A percentile compares a stretch with the other conserved stretches of the same genome.
phyloP scores from a whole-genome alignment of 257 asterid species.

The Misopates orontium region DNA sequence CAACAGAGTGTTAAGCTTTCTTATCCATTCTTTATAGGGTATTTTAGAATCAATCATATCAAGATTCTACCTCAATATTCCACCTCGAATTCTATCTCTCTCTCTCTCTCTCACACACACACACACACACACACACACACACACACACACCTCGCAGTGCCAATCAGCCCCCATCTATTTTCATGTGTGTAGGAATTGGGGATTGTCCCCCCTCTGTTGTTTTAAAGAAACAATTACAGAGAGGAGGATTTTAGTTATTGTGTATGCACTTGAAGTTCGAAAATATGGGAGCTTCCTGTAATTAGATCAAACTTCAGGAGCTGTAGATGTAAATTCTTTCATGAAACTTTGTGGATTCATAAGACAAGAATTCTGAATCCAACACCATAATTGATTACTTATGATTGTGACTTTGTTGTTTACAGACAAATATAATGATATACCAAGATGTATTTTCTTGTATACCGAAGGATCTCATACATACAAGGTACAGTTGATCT shows the following conservation, averaged over 20 bases:
- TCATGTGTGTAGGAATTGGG: too few species aligned
- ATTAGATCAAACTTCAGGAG: too few species aligned
- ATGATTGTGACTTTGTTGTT: slow-evolving; percentile 20
- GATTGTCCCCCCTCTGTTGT: background rate
- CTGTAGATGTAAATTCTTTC: too few species aligned
- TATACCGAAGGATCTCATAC: slow-evolving; percentile 86
- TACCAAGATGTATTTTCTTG: slow-evolving; percentile 95
- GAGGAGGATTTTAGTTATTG: too few species aligned
- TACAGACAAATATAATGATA: slow-evolving; percentile 80
- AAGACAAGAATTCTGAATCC: background rate
- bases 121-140: too few species aligned
- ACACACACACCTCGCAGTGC: too few species aligned
- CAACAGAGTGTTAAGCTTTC: slow-evolving; percentile 9
- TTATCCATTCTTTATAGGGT: background rate
- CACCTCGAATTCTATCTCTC: background rate
- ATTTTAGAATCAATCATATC: background rate
- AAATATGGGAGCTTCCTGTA: too few species aligned
- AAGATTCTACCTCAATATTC: background rate
- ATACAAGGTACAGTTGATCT: slow-evolving; percentile 62
- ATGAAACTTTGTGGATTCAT: too few species aligned
- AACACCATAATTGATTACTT: background rate
- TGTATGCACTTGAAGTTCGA: too few species aligned
- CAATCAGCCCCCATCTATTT: too few species aligned
- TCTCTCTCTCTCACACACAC: too few species aligned
- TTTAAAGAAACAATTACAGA: too few species aligned